A percentile compares a stretch with the other conserved stretches of the same genome.
Evolutionary conservation across 73 alveolate genomes (phyloP).

Genomic region (Uronychia setigera): DNA sequence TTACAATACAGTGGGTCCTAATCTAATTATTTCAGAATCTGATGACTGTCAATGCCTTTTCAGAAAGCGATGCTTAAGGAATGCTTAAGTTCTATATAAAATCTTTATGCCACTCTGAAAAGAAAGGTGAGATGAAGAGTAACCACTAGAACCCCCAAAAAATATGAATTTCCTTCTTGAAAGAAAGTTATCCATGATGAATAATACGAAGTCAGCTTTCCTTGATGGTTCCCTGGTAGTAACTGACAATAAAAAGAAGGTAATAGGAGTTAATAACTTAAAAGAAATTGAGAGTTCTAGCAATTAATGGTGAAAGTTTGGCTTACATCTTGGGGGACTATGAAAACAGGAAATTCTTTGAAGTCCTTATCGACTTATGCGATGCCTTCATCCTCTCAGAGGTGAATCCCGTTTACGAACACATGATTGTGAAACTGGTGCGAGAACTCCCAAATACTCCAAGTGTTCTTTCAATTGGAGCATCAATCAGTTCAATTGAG

Average conservation of each 20-base stretch:
- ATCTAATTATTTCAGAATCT: background rate
- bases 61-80: conserved; percentile 28
- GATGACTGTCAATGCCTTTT: conserved; percentile 27
- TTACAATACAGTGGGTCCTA: background rate
- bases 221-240: background rate
- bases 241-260: background rate
- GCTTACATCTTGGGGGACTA: conserved; percentile 39
- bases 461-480: conserved; percentile 15
- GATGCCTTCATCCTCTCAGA: conserved; percentile 53
- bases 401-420: conserved; percentile 14
- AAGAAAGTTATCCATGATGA: conserved; percentile 15
- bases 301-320: conserved; percentile 35
- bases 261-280: background rate
- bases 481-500: conserved; percentile 5
- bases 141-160: background rate
- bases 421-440: conserved; percentile 7
- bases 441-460: conserved; percentile 30
- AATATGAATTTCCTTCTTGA: conserved; percentile 11
- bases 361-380: conserved; percentile 34
- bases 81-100: conserved; percentile 21
- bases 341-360: conserved; percentile 34
- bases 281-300: conserved; percentile 23
- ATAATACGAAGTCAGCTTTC: background rate
- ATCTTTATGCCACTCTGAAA: conserved; percentile 21
- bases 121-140: background rate